These are phyloP conservation scores for Coniochaeta hoffmannii DNA, from an alignment of 2,329 filamentous ascomycete genomes.

Conservation along the genomic window DNA sequence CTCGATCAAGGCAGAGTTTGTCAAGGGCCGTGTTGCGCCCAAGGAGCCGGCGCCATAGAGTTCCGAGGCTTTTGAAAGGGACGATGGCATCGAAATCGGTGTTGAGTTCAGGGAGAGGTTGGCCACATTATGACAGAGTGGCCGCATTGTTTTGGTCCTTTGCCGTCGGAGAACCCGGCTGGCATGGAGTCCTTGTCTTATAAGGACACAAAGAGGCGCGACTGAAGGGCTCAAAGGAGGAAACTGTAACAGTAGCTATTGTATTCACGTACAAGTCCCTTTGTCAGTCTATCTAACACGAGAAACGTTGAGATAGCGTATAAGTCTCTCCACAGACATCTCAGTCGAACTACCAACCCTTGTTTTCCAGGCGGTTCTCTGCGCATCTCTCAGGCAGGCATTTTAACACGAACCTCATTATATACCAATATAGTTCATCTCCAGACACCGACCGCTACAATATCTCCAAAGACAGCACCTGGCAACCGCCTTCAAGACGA, in stretches of 20 bases:
- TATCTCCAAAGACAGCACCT: too few relatives aligned
- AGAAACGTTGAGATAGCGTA: not conserved
- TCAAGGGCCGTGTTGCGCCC: slow-evolving; percentile 2
- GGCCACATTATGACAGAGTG: too few relatives aligned
- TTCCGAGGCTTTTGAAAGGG: not conserved
- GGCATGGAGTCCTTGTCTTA: not conserved
- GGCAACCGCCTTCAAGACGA: too few relatives aligned
- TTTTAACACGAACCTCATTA: too few relatives aligned
- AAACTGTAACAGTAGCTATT: not conserved
- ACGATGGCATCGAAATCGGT: not conserved
- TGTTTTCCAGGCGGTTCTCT: not conserved
- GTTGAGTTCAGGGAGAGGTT: not conserved
- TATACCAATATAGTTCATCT: too few relatives aligned
- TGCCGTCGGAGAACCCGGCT: not conserved
- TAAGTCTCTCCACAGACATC: not conserved
- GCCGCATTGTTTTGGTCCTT: too few relatives aligned
- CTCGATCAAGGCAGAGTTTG: slow-evolving; percentile 10
- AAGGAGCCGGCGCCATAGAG: not conserved
- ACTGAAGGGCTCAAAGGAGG: not conserved
- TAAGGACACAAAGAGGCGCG: not conserved
- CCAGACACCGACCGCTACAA: too few relatives aligned
- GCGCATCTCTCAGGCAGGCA: not conserved
- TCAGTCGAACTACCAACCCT: not conserved
- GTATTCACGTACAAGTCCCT: not conserved
- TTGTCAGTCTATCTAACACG: not conserved